phyloP scores from a whole-genome alignment of 225 moss, liverwort and hornwort genomes.

The Sphagnum contortum region DNA sequence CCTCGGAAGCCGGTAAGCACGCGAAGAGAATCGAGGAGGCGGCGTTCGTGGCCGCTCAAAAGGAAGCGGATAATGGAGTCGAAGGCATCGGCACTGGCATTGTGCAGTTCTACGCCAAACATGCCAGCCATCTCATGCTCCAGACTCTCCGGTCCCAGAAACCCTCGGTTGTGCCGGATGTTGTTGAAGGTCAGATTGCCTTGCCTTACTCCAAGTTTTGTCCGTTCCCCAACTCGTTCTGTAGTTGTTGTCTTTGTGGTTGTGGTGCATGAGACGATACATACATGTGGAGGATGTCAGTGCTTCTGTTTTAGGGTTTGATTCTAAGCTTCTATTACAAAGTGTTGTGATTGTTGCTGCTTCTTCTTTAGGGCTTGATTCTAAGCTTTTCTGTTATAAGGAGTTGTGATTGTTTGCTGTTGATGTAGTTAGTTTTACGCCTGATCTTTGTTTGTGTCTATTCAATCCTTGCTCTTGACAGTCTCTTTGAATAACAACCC shows the following conservation, averaged over 20 bases:
- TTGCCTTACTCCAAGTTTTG: not conserved
- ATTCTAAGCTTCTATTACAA: not conserved
- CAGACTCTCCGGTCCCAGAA: conserved; percentile 33
- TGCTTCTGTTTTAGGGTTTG: not conserved
- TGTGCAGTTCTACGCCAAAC: conserved; percentile 75
- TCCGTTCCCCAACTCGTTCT: not conserved
- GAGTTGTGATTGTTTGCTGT: too few relatives aligned
- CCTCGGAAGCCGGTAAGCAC: conserved; percentile 49
- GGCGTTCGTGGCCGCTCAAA: conserved; percentile 56
- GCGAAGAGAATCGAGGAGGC: conserved; percentile 78
- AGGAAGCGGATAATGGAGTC: conserved; percentile 34
- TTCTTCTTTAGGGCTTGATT: not conserved
- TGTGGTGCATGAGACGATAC: conserved; percentile 17
- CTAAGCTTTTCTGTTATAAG: too few relatives aligned
- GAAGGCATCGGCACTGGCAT: conserved; percentile 35
- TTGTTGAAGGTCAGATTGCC: too few relatives aligned
- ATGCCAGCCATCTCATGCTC: conserved; percentile 79
- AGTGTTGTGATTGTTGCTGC: not conserved
- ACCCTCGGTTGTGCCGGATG: conserved; percentile 20
- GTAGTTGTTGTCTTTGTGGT: conserved; percentile 5
- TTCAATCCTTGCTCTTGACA: too few relatives aligned
- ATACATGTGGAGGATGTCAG: conserved; percentile 15
- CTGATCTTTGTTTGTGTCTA: too few relatives aligned
- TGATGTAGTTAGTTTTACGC: too few relatives aligned
- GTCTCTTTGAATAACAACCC: not conserved